These are phyloP conservation scores for Xerocomus spinulosus DNA, from an alignment of 768 basidiomycete species.

Conservation along the genomic window DNA sequence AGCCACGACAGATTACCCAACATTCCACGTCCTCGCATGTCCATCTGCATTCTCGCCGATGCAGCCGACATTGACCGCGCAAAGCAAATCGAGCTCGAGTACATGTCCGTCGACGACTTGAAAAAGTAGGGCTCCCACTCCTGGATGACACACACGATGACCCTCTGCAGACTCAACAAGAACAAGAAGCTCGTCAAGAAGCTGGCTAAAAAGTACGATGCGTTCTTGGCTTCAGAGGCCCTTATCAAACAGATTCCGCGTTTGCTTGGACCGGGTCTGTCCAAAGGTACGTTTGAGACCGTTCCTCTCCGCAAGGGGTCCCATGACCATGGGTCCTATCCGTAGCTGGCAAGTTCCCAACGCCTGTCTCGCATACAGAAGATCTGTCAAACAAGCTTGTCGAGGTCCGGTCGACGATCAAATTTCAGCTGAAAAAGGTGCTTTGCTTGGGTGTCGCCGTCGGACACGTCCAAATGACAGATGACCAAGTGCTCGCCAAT, in stretches of 20 bases:
- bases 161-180: constrained; percentile 81
- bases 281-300: constrained; percentile 63
- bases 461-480: constrained; percentile 95
- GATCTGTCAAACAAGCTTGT: constrained; percentile 86
- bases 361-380: constrained; percentile 89
- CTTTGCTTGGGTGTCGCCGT: constrained; percentile 98
- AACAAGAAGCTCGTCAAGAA: constrained; percentile 99
- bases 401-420: constrained; percentile 98
- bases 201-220: constrained; percentile 99
- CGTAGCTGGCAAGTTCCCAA: constrained; percentile 96
- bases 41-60: constrained; percentile 98
- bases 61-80: constrained; percentile 98
- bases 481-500: constrained; percentile 95
- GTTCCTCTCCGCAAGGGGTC: background rate
- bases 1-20: constrained; percentile 69
- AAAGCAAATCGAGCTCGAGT: constrained; percentile 95
- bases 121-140: constrained; percentile 71
- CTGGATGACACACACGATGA: background rate
- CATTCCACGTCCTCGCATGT: constrained; percentile 98
- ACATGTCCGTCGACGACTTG: constrained; percentile 99
- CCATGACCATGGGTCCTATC: background rate
- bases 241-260: constrained; percentile 99
- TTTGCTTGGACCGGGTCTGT: constrained; percentile 98
- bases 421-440: constrained; percentile 99
- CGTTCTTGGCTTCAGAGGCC: constrained; percentile 95